These are phyloP conservation scores for Fraxinus latifolia DNA, from an alignment of 305 asterid genomes.

Conservation along the genomic window DNA sequence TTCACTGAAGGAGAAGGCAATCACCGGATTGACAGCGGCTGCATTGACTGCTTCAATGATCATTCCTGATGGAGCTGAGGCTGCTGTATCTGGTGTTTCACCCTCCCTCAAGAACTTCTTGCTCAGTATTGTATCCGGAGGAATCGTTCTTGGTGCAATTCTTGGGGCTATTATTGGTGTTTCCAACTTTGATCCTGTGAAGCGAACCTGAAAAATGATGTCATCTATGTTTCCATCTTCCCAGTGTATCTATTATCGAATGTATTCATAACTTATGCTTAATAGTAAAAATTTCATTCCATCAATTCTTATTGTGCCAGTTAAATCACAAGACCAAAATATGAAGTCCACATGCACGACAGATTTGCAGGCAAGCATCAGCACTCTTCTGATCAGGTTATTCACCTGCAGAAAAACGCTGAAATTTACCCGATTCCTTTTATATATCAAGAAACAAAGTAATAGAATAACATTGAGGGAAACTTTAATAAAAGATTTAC, in stretches of 20 bases:
- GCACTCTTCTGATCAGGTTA: not conserved
- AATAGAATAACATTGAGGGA: not conserved
- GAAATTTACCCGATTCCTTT: not conserved
- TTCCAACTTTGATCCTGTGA: constrained; percentile 88
- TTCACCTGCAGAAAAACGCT: not conserved
- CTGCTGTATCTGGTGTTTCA: constrained; percentile 48
- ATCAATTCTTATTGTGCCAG: not conserved
- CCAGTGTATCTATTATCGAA: constrained; percentile 23
- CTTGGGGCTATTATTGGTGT: constrained; percentile 66
- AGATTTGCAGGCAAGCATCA: not conserved
- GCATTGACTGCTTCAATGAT: constrained; percentile 67
- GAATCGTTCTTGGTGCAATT: constrained; percentile 54
- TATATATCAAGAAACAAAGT: not conserved
- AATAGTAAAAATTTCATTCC: constrained; percentile 14
- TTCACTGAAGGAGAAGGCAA: constrained; percentile 70
- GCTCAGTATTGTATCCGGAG: constrained; percentile 86
- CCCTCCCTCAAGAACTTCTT: constrained; percentile 84
- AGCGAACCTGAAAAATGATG: constrained; percentile 47
- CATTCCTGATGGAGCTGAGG: constrained; percentile 65
- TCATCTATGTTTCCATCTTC: constrained; percentile 22
- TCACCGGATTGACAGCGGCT: constrained; percentile 68
- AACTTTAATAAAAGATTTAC: not conserved
- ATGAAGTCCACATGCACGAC: not conserved
- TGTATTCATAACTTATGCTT: constrained; percentile 22
- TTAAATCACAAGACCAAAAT: not conserved